phyloP scores from a whole-genome alignment of 1,284 basidiomycete genomes.

The Coniophora puteana region DNA sequence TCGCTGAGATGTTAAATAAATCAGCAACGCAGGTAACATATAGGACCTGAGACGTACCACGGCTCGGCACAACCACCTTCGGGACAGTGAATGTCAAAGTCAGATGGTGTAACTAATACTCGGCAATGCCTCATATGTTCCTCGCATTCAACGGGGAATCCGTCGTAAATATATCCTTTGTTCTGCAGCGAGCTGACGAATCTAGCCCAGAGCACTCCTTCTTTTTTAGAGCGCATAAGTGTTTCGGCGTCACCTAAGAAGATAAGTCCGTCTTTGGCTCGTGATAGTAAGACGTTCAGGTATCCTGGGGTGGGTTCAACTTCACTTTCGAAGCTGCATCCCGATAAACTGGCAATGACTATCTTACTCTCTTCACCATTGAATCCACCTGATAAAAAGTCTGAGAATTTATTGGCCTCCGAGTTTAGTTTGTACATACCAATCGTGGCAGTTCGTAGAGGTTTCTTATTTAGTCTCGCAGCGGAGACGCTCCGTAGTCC shows the following conservation, averaged over 20 bases:
- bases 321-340: constrained; percentile 46
- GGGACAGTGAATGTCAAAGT: constrained; percentile 50
- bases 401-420: constrained; percentile 1
- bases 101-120: constrained; percentile 31
- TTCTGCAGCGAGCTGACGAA: constrained; percentile 38
- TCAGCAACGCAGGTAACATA: background rate
- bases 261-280: constrained; percentile 51
- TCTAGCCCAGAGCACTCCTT: constrained; percentile 41
- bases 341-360: constrained; percentile 48
- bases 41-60: constrained; percentile 36
- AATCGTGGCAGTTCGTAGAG: constrained; percentile 51
- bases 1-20: constrained; percentile 2
- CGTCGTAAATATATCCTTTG: constrained; percentile 46
- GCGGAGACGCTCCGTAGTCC: constrained; percentile 39
- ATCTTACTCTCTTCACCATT: constrained; percentile 63
- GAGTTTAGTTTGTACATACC: constrained; percentile 27
- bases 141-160: constrained; percentile 49
- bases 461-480: constrained; percentile 35
- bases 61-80: constrained; percentile 55
- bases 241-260: constrained; percentile 56
- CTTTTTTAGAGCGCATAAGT: constrained; percentile 45
- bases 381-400: constrained; percentile 40
- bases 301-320: constrained; percentile 63
- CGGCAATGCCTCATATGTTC: constrained; percentile 39
- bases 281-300: constrained; percentile 55